These are phyloP conservation scores for Tremella fuciformis DNA, from an alignment of 768 basidiomycete genomes.

Conservation along the genomic window DNA sequence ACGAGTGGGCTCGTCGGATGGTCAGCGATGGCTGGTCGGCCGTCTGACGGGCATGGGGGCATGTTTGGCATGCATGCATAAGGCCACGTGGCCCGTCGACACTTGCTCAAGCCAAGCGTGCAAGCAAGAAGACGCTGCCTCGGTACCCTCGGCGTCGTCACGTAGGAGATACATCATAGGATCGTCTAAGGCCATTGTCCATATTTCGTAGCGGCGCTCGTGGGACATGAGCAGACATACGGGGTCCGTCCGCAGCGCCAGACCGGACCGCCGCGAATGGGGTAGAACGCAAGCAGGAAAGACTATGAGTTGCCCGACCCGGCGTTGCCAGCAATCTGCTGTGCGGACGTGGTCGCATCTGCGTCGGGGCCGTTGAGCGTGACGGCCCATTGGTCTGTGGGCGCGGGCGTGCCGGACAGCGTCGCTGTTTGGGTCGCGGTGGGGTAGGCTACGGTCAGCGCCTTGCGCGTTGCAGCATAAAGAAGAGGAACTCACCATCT, in stretches of 20 bases:
- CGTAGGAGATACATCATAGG: no score
- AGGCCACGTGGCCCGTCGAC: no score
- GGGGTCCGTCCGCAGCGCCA: neutral
- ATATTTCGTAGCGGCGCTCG: no score
- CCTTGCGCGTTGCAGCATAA: neutral
- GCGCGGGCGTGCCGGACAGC: constrained; percentile 41
- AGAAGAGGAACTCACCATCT: constrained; percentile 18
- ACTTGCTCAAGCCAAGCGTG: no score
- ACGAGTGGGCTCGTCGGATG: no score
- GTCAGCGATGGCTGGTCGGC: no score
- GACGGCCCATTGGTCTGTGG: constrained; percentile 47
- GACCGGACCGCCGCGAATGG: neutral
- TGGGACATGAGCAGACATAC: no score
- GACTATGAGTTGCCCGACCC: constrained; percentile 12
- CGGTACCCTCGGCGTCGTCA: no score
- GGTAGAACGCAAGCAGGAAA: neutral
- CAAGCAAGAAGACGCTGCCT: no score
- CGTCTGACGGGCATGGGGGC: no score
- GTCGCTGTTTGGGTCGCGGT: constrained; percentile 45
- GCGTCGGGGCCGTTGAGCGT: constrained; percentile 47
- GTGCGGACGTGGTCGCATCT: constrained; percentile 32
- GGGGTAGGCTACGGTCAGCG: constrained; percentile 25
- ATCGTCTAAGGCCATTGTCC: no score
- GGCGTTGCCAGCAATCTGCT: constrained; percentile 30
- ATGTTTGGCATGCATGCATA: no score